Conservation (phyloP, 2,329 filamentous ascomycete species). For the Stachybotrys echinatus region DNA sequence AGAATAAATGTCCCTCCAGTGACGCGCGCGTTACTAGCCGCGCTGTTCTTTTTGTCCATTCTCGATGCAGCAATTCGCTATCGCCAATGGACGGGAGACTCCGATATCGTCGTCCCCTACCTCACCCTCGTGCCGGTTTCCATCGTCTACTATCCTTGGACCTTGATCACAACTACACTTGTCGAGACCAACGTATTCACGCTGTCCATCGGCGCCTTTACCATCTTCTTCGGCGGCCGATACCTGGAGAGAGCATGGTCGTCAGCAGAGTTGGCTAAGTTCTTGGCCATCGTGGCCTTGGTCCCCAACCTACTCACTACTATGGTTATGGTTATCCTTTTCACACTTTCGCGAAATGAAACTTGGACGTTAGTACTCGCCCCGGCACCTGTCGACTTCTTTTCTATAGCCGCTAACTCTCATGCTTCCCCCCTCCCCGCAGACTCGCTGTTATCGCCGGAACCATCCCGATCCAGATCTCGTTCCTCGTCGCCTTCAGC, state of each 20-base stretch:
- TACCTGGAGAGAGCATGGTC: slow-evolving; percentile 97
- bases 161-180: slow-evolving; percentile 76
- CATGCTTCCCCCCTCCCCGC: slow-evolving; percentile 1
- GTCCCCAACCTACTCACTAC: slow-evolving; percentile 78
- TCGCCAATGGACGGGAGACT: slow-evolving; percentile 59
- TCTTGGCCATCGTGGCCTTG: slow-evolving; percentile 70
- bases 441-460: slow-evolving; percentile 81
- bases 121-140: slow-evolving; percentile 81
- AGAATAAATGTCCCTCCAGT: slow-evolving; percentile 91
- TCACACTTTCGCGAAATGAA: slow-evolving; percentile 61
- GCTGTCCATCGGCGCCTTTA: slow-evolving; percentile 67
- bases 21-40: slow-evolving; percentile 74
- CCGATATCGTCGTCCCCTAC: slow-evolving; percentile 72
- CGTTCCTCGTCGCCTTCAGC: slow-evolving; percentile 95
- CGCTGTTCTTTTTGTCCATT: slow-evolving; percentile 70
- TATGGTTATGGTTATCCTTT: slow-evolving; percentile 67
- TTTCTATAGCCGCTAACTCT: slow-evolving; percentile 1
- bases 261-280: slow-evolving; percentile 85
- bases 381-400: not conserved
- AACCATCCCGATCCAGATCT: slow-evolving; percentile 82
- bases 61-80: slow-evolving; percentile 77
- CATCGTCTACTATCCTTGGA: slow-evolving; percentile 81
- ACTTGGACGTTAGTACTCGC: slow-evolving; percentile 59
- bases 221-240: slow-evolving; percentile 85
- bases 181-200: slow-evolving; percentile 94